A percentile compares a stretch with the other conserved stretches of the same genome.
These are phyloP conservation scores for Leptographium galeiforme DNA, from an alignment of 2,329 filamentous ascomycete species.

Conservation along the genomic window DNA sequence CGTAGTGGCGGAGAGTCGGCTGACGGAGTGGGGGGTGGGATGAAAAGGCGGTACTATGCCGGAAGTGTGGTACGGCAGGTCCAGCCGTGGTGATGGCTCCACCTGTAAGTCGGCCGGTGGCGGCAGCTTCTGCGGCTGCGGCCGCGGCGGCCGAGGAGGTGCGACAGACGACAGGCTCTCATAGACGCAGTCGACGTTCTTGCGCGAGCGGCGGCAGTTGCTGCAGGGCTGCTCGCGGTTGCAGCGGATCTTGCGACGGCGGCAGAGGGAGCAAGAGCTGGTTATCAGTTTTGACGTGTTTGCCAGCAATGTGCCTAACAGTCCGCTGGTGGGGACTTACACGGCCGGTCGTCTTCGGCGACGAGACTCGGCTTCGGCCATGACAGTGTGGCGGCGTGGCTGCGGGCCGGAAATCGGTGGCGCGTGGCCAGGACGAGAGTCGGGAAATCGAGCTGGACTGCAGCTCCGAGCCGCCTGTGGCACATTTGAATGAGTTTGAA, in stretches of 20 bases:
- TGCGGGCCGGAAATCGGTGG: too few relatives aligned
- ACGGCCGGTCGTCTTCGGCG: slow-evolving; percentile 8
- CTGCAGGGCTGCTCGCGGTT: slow-evolving; percentile 25
- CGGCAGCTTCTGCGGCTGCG: background rate
- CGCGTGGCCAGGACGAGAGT: too few relatives aligned
- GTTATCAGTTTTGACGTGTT: background rate
- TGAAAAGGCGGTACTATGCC: background rate
- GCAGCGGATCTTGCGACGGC: slow-evolving; percentile 28
- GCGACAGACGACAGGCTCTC: background rate
- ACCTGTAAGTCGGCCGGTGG: too few relatives aligned
- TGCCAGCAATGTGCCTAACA: background rate
- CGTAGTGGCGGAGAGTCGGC: background rate
- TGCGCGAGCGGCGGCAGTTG: slow-evolving; percentile 23
- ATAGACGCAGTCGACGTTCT: slow-evolving; percentile 5
- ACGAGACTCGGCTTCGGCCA: slow-evolving; percentile 8
- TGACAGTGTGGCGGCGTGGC: background rate
- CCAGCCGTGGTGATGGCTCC: background rate
- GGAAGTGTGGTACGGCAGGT: too few relatives aligned
- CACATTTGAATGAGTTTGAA: too few relatives aligned
- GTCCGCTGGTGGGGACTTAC: background rate
- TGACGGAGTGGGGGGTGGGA: background rate
- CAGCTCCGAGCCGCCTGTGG: too few relatives aligned
- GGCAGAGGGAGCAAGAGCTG: slow-evolving; percentile 18
- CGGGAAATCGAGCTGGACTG: too few relatives aligned
- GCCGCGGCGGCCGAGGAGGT: background rate